phyloP scores from a whole-genome alignment of 1,139 yeast species.

The Yamadazyma friedrichii region DNA sequence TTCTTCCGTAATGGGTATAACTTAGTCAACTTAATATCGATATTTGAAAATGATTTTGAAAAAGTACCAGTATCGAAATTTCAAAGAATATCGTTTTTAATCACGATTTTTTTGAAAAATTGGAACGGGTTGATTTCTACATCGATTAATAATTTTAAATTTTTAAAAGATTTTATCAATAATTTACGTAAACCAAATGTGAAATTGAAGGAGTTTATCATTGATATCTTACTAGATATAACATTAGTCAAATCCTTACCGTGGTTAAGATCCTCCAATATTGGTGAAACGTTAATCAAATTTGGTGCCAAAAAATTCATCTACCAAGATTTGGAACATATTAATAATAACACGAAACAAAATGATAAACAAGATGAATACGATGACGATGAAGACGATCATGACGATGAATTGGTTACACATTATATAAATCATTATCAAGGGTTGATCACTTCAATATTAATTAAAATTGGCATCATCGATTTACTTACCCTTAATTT shows the following conservation, averaged over 20 bases:
- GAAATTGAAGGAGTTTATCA: slow-evolving; percentile 56
- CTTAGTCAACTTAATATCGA: slow-evolving; percentile 59
- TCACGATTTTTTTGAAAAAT: slow-evolving; percentile 62
- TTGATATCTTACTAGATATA: slow-evolving; percentile 72
- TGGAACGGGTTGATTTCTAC: slow-evolving; percentile 78
- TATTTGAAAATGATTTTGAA: slow-evolving; percentile 39
- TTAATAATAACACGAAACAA: slow-evolving; percentile 21
- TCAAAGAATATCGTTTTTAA: slow-evolving; percentile 60
- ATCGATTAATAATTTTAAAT: slow-evolving; percentile 55
- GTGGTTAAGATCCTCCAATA: slow-evolving; percentile 44
- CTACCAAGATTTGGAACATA: slow-evolving; percentile 11
- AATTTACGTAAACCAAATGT: slow-evolving; percentile 61
- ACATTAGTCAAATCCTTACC: slow-evolving; percentile 61
- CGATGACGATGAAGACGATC: slow-evolving; percentile 15
- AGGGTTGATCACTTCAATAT: slow-evolving; percentile 53
- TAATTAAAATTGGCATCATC: slow-evolving; percentile 57
- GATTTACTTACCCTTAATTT: slow-evolving; percentile 50
- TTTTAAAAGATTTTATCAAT: slow-evolving; percentile 57
- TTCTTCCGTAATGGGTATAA: slow-evolving; percentile 63
- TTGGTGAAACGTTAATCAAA: slow-evolving; percentile 30
- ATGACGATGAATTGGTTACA: slow-evolving; percentile 20
- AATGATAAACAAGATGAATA: slow-evolving; percentile 55
- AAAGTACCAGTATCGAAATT: slow-evolving; percentile 30
- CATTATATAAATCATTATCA: slow-evolving; percentile 52
- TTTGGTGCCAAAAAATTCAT: slow-evolving; percentile 12